Conservation (phyloP, 768 basidiomycete species). For the Lentinula lateritia region DNA sequence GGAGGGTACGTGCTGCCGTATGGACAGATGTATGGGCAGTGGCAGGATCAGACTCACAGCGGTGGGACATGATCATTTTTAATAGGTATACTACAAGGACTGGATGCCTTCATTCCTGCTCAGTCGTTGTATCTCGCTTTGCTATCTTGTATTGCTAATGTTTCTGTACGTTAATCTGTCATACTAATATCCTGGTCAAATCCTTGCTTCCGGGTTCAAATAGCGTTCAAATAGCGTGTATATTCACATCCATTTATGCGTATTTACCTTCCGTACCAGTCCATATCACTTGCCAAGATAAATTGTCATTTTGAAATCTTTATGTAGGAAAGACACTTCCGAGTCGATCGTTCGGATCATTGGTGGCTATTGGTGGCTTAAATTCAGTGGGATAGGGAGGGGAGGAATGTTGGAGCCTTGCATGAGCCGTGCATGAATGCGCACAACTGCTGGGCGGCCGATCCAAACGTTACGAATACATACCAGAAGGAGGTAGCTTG, state of each 20-base stretch:
- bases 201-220: neutral
- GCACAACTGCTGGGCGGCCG: neutral
- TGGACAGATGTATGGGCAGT: conserved; percentile 3
- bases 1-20: neutral
- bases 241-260: neutral
- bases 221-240: neutral
- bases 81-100: neutral
- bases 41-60: neutral
- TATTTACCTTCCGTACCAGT: neutral
- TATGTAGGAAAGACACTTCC: neutral
- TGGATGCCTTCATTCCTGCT: neutral
- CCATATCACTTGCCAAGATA: neutral
- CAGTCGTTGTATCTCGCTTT: neutral
- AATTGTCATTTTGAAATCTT: neutral
- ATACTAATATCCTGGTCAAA: neutral
- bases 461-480: neutral
- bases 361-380: neutral
- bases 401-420: neutral
- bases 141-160: neutral
- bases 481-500: neutral
- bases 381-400: neutral
- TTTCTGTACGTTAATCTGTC: too few relatives aligned
- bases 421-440: neutral
- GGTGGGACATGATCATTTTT: neutral
- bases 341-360: neutral